Evolutionary conservation across 768 basidiomycete genomes (phyloP), one percentile per base, ranked within the genome.

Genomic region (Mrakia frigida): DNA sequence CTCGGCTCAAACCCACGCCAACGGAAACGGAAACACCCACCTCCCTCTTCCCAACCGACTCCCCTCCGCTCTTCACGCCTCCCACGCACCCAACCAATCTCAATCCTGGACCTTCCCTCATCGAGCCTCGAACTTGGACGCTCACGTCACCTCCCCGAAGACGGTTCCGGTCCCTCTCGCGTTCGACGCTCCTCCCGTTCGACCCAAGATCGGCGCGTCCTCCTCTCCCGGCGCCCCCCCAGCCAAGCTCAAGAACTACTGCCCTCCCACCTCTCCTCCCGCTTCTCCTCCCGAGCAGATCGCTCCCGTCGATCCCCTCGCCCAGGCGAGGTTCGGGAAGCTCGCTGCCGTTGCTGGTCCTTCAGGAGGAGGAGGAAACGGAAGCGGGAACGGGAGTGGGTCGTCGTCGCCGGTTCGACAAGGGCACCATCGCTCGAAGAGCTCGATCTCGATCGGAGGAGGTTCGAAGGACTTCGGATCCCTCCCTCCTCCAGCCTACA

Each of bases 221-320:
- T 70, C 70, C n/a, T 72, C 70, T 50, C 53, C n/a, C 11, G 11
- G 53, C 6, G 7, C 28, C 50, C 11, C 70, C 0, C 53, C 70
- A 13, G 6, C 59, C 70, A 72, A 72, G 70, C 46, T 72, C 28
- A 70, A 70, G 70, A 56, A 53, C 53, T 72, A 72, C 35, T n/a
- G 28, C 53, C 28, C 70, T 50, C 70, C 70, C 6, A 72, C 31
- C 50, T 72, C 70, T 37, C 70, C 70, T 11, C 70, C 70, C 10
- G 31, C 70, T 9, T 72, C 70, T 6, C 52, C 70, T 6, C 46
- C 46, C 21, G 59, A 53, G 35, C 50, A 23, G n/a, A 50, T 13
- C 2, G 52, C 53, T 28, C 39, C 37, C 52, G 35, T 43, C 50
- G 69, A 70, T 13, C 70, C 16, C n/a, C 52, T 52, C 10, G 25